These are phyloP conservation scores for Globisporangium spinosum DNA, from an alignment of 352 stramenopile genomes.

Conservation along the genomic window DNA sequence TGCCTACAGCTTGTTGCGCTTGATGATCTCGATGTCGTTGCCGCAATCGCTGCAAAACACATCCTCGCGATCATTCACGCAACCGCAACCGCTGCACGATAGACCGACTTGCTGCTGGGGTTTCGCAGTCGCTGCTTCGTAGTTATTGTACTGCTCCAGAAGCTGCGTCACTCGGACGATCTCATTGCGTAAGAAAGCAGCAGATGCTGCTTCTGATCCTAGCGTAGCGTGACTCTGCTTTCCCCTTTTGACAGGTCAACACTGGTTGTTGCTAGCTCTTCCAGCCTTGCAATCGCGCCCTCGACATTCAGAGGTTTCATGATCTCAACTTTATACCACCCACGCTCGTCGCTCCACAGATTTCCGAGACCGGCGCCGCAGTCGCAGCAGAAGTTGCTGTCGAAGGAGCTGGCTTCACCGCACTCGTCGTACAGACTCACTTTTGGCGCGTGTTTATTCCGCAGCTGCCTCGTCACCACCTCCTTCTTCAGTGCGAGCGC, in stretches of 20 bases:
- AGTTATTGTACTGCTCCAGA: background rate
- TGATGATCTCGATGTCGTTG: constrained; percentile 1
- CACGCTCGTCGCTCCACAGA: background rate
- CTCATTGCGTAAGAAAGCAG: background rate
- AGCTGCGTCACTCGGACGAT: background rate
- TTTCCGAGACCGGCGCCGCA: background rate
- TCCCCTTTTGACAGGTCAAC: background rate
- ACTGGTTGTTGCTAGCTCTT: background rate
- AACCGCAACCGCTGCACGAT: background rate
- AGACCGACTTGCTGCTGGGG: background rate
- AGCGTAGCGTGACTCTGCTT: background rate
- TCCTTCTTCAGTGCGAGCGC: background rate
- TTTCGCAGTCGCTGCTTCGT: background rate
- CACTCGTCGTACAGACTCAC: background rate
- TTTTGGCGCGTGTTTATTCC: background rate
- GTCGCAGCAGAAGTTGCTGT: background rate
- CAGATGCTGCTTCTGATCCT: background rate
- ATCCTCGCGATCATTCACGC: background rate
- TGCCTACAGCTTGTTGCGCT: background rate
- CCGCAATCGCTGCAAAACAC: background rate
- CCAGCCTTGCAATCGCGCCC: background rate
- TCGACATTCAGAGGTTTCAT: background rate
- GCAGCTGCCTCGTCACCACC: background rate
- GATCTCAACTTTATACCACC: background rate
- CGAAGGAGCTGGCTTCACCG: background rate